These are phyloP conservation scores for Leccinum sublutescens DNA, from an alignment of 768 basidiomycete genomes.

Conservation along the genomic window DNA sequence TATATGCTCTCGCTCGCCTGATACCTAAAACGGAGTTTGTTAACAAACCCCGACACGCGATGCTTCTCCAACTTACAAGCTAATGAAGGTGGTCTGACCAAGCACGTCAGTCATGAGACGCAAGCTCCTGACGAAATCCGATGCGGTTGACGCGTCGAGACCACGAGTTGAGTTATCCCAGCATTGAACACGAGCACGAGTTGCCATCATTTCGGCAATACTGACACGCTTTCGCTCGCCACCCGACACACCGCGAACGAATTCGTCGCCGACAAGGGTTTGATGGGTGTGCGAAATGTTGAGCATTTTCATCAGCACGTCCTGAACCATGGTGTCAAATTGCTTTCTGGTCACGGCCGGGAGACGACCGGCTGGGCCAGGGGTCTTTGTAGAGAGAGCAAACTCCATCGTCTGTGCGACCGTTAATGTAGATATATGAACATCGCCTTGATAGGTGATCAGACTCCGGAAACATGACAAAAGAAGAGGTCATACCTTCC, in stretches of 20 bases:
- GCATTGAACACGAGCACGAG: constrained; percentile 73
- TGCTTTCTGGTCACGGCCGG: constrained; percentile 61
- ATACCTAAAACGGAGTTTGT: constrained; percentile 40
- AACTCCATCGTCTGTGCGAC: constrained; percentile 76
- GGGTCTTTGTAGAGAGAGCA: constrained; percentile 71
- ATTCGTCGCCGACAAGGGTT: constrained; percentile 85
- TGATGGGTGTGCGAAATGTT: constrained; percentile 77
- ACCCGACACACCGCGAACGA: constrained; percentile 77
- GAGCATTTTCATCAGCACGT: constrained; percentile 71
- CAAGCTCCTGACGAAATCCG: constrained; percentile 80
- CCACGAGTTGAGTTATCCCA: constrained; percentile 86
- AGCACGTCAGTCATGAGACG: constrained; percentile 83
- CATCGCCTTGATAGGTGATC: constrained; percentile 53
- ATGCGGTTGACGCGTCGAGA: constrained; percentile 81
- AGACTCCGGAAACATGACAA: neutral
- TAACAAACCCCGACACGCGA: neutral
- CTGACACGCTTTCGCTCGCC: constrained; percentile 80
- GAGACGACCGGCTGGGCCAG: constrained; percentile 71
- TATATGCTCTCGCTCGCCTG: constrained; percentile 83
- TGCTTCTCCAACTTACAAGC: constrained; percentile 46
- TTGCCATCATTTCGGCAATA: constrained; percentile 86
- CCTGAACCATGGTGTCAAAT: constrained; percentile 54
- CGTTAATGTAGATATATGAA: constrained; percentile 79
- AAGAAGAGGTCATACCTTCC: constrained; percentile 47
- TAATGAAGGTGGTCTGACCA: constrained; percentile 76